A percentile compares a stretch with the other conserved stretches of the same genome.
Conservation (phyloP, 2,329 filamentous ascomycete genomes). For the Penicillium psychrosexuale region DNA sequence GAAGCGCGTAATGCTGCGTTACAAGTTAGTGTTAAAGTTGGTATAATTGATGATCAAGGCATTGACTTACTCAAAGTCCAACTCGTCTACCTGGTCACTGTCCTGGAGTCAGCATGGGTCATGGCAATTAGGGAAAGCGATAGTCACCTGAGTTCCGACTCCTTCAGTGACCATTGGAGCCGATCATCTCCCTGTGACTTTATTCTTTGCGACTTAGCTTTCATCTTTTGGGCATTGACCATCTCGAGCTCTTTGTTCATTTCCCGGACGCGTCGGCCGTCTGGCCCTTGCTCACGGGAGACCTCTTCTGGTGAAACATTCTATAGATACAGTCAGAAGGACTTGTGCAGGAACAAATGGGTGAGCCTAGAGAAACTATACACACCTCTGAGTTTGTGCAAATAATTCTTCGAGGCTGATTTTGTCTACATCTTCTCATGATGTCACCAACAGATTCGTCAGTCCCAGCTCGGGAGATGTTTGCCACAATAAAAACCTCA, state of each 20-base stretch:
- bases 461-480: too few relatives aligned
- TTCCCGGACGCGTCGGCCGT: background rate
- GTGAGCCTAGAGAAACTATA: background rate
- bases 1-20: background rate
- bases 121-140: background rate
- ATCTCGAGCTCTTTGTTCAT: constrained; percentile 2
- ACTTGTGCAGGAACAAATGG: background rate
- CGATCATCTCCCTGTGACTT: background rate
- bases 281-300: background rate
- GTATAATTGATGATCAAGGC: background rate
- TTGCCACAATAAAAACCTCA: too few relatives aligned
- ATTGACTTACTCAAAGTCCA: constrained; percentile 1
- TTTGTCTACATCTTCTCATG: too few relatives aligned
- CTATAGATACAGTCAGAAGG: background rate
- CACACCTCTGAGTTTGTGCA: too few relatives aligned
- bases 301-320: background rate
- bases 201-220: background rate
- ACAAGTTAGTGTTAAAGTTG: background rate
- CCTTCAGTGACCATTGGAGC: background rate
- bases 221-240: background rate
- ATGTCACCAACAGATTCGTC: too few relatives aligned
- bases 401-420: too few relatives aligned
- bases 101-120: background rate
- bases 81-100: background rate
- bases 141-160: background rate